Evolutionary conservation across 1,284 basidiomycete species (phyloP).

Genomic region (Marasmius oreades): DNA sequence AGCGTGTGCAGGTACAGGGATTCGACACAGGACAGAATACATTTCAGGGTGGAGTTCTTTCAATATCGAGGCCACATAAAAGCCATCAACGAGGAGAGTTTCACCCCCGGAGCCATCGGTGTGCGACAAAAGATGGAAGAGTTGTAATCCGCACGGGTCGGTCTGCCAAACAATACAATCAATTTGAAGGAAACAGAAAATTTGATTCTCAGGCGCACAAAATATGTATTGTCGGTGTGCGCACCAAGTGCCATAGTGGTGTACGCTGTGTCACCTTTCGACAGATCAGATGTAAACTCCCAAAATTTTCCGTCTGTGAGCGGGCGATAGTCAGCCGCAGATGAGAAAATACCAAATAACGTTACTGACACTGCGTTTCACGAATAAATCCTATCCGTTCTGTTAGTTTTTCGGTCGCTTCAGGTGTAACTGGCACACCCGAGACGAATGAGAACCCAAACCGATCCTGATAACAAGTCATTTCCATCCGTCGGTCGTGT

Average conservation of each 20-base stretch:
- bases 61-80: conserved; percentile 83
- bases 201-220: conserved; percentile 45
- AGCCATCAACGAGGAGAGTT: conserved; percentile 92
- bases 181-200: not conserved
- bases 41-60: conserved; percentile 70
- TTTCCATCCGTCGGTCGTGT: not conserved
- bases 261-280: conserved; percentile 90
- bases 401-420: conserved; percentile 81
- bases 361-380: conserved; percentile 82
- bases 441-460: conserved; percentile 91
- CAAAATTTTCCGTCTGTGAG: conserved; percentile 85
- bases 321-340: conserved; percentile 3
- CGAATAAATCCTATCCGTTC: conserved; percentile 85
- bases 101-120: conserved; percentile 80
- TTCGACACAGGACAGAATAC: conserved; percentile 68
- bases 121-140: conserved; percentile 93
- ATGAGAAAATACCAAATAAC: conserved; percentile 2
- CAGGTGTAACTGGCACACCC: conserved; percentile 77
- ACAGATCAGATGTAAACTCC: conserved; percentile 93
- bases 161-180: conserved; percentile 46
- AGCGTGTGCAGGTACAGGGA: conserved; percentile 82
- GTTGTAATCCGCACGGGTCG: conserved; percentile 89
- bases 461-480: conserved; percentile 50
- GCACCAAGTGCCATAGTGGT: conserved; percentile 85
- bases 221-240: conserved; percentile 96